A percentile compares a stretch with the other conserved stretches of the same genome.
phyloP scores from a whole-genome alignment of 139 green algal genomes.

The Nannochloris sp. region DNA sequence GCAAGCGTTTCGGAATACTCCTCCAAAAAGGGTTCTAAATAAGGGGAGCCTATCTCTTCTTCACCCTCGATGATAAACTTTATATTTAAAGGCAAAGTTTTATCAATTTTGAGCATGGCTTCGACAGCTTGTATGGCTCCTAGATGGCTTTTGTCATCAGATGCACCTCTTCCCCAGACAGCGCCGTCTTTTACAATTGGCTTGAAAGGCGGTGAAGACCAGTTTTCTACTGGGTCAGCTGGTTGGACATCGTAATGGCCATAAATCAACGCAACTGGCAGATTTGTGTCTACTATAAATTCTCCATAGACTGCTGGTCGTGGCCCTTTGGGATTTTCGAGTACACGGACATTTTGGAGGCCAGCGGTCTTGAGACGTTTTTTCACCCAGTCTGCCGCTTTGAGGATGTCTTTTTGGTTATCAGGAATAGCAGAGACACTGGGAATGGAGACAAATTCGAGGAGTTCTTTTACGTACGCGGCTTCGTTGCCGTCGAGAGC shows the following conservation, averaged over 20 bases:
- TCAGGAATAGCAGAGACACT: slow-evolving; percentile 35
- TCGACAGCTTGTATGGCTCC: slow-evolving; percentile 30
- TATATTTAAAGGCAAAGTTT: slow-evolving; percentile 43
- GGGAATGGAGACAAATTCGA: slow-evolving; percentile 32
- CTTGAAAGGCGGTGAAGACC: slow-evolving; percentile 44
- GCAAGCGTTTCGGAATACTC: slow-evolving; percentile 31
- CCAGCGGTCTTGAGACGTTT: slow-evolving; percentile 21
- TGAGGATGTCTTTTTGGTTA: slow-evolving; percentile 16
- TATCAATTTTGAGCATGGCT: slow-evolving; percentile 15
- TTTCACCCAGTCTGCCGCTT: slow-evolving; percentile 32
- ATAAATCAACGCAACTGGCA: slow-evolving; percentile 64
- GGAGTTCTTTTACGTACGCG: slow-evolving; percentile 15
- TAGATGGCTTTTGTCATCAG: slow-evolving; percentile 57
- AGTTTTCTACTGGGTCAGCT: slow-evolving; percentile 47
- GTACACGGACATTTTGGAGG: slow-evolving; percentile 31
- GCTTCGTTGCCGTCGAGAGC: too few relatives aligned
- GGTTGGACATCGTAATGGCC: slow-evolving; percentile 69
- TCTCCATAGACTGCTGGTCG: slow-evolving; percentile 64
- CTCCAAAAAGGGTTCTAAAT: slow-evolving; percentile 44
- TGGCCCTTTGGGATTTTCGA: slow-evolving; percentile 37
- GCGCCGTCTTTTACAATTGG: slow-evolving; percentile 24
- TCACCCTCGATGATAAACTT: slow-evolving; percentile 62
- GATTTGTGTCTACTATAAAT: slow-evolving; percentile 25
- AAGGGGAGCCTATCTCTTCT: slow-evolving; percentile 41
- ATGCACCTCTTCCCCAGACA: slow-evolving; percentile 45